These are phyloP conservation scores for Areca catechu DNA, from an alignment of 176 grass and related monocot species.

Conservation along the genomic window DNA sequence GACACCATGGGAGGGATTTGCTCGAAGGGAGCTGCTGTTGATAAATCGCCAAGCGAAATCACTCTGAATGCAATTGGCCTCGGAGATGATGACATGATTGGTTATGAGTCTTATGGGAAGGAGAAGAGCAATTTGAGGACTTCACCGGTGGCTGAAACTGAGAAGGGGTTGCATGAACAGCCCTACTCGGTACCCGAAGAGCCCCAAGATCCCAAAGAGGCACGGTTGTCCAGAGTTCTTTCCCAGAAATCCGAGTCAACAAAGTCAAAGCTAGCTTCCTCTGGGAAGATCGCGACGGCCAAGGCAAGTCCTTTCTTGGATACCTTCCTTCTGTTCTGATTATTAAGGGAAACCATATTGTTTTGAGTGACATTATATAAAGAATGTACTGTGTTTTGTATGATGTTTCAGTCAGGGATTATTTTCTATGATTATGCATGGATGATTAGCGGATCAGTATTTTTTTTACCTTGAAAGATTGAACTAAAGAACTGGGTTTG, in stretches of 20 bases:
- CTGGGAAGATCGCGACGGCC: neutral
- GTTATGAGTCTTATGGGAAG: neutral
- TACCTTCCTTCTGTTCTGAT: neutral
- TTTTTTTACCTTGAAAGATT: no score
- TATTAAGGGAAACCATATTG: no score
- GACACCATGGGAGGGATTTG: slow-evolving; percentile 12
- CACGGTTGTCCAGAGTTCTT: slow-evolving; percentile 2
- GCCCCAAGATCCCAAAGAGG: neutral
- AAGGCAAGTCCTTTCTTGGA: slow-evolving; percentile 11
- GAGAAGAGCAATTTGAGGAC: slow-evolving; percentile 2
- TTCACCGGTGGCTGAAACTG: neutral
- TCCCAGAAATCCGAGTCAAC: slow-evolving; percentile 2
- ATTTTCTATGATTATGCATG: no score
- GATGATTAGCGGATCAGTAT: no score
- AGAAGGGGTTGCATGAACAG: neutral
- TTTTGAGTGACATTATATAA: no score
- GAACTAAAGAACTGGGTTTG: no score
- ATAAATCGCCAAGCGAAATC: slow-evolving; percentile 9
- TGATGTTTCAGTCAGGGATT: no score
- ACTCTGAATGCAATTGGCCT: neutral
- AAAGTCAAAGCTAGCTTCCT: neutral
- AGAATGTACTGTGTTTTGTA: no score
- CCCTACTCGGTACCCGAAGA: neutral
- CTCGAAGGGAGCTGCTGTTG: slow-evolving; percentile 3
- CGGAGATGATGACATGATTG: neutral